Evolutionary conservation across 352 stramenopile species (phyloP).

Genomic region (Elongisporangium undulatum): DNA sequence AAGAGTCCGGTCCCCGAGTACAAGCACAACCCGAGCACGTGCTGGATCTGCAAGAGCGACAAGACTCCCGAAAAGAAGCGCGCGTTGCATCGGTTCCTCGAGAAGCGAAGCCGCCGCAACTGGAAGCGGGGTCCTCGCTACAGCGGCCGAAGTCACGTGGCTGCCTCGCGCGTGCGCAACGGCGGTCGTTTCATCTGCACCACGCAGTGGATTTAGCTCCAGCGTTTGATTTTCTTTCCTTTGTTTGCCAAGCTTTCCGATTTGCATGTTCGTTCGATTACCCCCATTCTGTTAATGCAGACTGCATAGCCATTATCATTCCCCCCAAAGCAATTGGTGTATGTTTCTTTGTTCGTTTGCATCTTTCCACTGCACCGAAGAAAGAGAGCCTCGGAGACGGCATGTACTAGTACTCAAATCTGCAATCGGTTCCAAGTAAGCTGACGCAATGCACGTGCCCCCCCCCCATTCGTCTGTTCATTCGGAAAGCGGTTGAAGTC

Average conservation of each 20-base stretch:
- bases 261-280: constrained; percentile 14
- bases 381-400: too few species aligned
- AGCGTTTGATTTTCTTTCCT: constrained; percentile 29
- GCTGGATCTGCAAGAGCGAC: constrained; percentile 87
- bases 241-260: constrained; percentile 11
- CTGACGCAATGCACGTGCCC: too few species aligned
- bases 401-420: too few species aligned
- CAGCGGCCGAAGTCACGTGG: constrained; percentile 71
- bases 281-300: not conserved
- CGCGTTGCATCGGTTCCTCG: constrained; percentile 74
- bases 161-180: constrained; percentile 75
- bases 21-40: constrained; percentile 65
- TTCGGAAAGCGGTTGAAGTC: too few species aligned
- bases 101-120: constrained; percentile 79
- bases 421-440: too few species aligned
- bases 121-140: constrained; percentile 84
- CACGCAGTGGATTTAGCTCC: constrained; percentile 58
- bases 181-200: constrained; percentile 80
- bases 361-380: too few species aligned
- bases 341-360: too few species aligned
- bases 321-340: too few species aligned
- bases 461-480: too few species aligned
- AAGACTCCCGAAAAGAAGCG: constrained; percentile 82
- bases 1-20: constrained; percentile 44
- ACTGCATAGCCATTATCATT: not conserved